Conservation (phyloP, 2,329 filamentous ascomycete genomes). For the Colletotrichum sp. region DNA sequence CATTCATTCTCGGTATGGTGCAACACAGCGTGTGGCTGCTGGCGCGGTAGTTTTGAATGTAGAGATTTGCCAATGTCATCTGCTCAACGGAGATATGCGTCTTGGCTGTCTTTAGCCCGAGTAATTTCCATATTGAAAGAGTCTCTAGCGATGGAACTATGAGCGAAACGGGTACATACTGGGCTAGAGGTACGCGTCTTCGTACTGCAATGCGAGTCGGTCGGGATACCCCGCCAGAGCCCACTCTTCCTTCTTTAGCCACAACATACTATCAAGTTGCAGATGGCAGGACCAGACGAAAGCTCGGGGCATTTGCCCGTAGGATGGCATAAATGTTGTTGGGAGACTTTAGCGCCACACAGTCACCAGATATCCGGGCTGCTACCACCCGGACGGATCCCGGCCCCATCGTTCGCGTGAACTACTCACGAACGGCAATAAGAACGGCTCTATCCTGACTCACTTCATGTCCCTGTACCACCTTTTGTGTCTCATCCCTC, state of each 20-base stretch:
- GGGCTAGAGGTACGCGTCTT: not conserved
- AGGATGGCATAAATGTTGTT: not conserved
- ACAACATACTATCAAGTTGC: not conserved
- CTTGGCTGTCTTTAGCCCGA: not conserved
- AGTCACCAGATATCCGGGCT: not conserved
- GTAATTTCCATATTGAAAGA: not conserved
- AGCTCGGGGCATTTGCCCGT: not conserved
- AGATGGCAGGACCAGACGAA: not conserved
- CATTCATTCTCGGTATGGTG: not conserved
- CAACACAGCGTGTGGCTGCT: not conserved
- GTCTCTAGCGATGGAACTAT: not conserved
- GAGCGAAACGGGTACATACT: not conserved
- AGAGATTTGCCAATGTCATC: not conserved
- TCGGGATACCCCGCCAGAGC: not conserved
- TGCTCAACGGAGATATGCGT: not conserved
- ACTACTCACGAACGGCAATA: not conserved
- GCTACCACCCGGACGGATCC: not conserved
- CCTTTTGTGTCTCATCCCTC: rapidly evolving
- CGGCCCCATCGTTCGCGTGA: not conserved
- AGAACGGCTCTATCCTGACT: not conserved
- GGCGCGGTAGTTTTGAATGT: not conserved
- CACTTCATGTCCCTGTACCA: not conserved
- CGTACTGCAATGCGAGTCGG: not conserved
- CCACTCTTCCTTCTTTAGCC: not conserved
- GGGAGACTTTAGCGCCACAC: not conserved